Percentiles rank a stretch among this genome's conserved stretches.
Conservation (phyloP, 192 early-diverging fungal genomes). For the Thoreauomyces humboldtii region DNA sequence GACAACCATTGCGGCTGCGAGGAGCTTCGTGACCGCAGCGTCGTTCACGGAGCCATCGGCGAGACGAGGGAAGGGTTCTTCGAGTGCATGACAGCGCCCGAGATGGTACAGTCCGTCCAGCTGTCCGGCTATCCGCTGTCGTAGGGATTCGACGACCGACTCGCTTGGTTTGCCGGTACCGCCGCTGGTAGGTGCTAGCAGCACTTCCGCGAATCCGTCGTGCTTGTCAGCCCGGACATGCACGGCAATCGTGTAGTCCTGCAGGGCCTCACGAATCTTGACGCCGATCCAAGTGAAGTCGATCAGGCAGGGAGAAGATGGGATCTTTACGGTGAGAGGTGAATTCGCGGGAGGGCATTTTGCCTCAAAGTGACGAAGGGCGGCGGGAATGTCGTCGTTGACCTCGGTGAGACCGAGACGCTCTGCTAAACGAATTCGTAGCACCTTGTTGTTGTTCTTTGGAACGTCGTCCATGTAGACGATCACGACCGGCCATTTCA, state of each 20-base stretch:
- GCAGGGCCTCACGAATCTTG: background rate
- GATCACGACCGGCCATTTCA: constrained; percentile 42
- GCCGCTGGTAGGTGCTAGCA: background rate
- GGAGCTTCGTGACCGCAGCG: background rate
- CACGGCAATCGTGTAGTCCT: background rate
- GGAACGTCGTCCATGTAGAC: constrained; percentile 46
- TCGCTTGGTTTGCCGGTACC: background rate
- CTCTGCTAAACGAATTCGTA: constrained; percentile 43
- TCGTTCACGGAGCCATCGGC: background rate
- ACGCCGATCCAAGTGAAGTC: background rate
- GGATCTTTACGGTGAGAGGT: constrained; percentile 27
- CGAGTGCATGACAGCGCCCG: background rate
- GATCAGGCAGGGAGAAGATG: background rate
- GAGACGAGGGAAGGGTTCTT: background rate
- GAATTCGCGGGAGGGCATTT: constrained; percentile 29
- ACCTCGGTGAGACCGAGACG: constrained; percentile 35
- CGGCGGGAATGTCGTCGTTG: constrained; percentile 17
- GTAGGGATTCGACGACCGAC: background rate
- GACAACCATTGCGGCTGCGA: background rate
- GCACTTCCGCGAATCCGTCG: background rate
- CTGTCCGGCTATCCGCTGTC: background rate
- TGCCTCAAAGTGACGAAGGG: constrained; percentile 36
- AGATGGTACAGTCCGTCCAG: background rate
- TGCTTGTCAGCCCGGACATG: background rate
- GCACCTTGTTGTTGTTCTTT: constrained; percentile 42